phyloP scores from a whole-genome alignment of 192 early-diverging fungal genomes.

The Backusella luteola region DNA sequence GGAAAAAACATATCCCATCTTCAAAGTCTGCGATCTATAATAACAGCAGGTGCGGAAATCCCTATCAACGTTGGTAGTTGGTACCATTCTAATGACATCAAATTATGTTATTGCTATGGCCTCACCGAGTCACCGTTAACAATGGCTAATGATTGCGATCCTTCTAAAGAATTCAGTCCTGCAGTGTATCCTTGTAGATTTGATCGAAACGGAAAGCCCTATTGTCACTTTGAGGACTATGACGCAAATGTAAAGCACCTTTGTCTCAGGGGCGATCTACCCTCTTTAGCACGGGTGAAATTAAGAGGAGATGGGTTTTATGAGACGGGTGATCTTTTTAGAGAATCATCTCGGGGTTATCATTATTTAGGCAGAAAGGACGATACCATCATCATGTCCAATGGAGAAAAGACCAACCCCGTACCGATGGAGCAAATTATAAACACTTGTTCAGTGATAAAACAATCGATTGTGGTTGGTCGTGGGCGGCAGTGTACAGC shows the following conservation, averaged over 20 bases:
- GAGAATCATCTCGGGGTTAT: background rate
- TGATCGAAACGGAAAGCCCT: background rate
- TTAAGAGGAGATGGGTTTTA: constrained; percentile 15
- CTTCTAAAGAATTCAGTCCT: background rate
- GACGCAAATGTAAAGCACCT: constrained; percentile 1
- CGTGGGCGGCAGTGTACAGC: background rate
- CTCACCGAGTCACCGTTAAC: background rate
- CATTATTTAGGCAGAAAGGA: constrained; percentile 17
- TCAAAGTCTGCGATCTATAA: background rate
- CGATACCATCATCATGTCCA: constrained; percentile 15
- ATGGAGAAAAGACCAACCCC: constrained; percentile 39
- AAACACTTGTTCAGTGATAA: background rate
- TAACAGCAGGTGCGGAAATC: background rate
- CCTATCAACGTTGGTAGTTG: background rate
- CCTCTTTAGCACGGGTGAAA: constrained; percentile 5
- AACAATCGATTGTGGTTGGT: constrained; percentile 14
- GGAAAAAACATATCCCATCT: background rate
- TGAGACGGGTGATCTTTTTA: constrained; percentile 26
- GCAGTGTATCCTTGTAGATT: background rate
- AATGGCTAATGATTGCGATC: background rate
- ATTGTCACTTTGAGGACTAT: background rate
- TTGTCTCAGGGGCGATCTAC: background rate
- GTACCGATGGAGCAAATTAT: constrained; percentile 22
- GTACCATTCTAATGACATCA: background rate
- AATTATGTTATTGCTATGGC: background rate